These are phyloP conservation scores for Mycosphaerella arachidis DNA, from an alignment of 2,329 filamentous ascomycete species.

Conservation along the genomic window DNA sequence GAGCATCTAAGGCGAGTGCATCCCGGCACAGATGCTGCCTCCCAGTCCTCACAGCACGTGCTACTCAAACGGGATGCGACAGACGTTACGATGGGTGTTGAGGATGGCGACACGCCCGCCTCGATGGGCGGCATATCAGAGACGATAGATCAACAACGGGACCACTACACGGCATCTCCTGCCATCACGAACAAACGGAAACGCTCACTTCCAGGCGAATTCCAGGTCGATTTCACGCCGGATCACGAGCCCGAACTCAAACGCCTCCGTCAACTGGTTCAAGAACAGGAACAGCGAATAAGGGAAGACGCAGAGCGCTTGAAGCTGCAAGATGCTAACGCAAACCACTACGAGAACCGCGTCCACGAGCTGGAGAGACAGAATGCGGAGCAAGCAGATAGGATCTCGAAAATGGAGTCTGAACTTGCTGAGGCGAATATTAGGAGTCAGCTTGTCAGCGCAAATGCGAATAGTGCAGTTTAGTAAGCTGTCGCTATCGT, in stretches of 20 bases:
- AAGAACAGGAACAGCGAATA: constrained; percentile 38
- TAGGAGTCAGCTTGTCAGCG: background rate
- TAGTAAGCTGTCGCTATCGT: background rate
- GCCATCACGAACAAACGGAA: constrained; percentile 6
- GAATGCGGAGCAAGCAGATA: background rate
- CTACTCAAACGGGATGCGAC: constrained; percentile 12
- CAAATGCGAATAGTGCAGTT: background rate
- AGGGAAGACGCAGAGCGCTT: constrained; percentile 19
- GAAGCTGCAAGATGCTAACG: background rate
- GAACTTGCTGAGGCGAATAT: background rate
- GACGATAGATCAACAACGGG: background rate
- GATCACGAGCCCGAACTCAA: constrained; percentile 38
- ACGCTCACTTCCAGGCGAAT: constrained; percentile 6
- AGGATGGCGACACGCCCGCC: constrained; percentile 19
- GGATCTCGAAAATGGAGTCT: background rate
- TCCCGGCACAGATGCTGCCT: constrained; percentile 20
- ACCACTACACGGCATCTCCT: constrained; percentile 8
- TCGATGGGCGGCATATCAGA: constrained; percentile 4
- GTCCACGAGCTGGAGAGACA: background rate
- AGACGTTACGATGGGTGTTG: constrained; percentile 13
- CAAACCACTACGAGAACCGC: background rate
- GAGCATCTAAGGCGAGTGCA: constrained; percentile 93
- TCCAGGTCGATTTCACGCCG: constrained; percentile 21
- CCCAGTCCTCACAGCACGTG: constrained; percentile 16
- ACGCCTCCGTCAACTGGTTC: constrained; percentile 38